Conservation (phyloP, 306 rosid species). For the Gastrolobium villosum region DNA sequence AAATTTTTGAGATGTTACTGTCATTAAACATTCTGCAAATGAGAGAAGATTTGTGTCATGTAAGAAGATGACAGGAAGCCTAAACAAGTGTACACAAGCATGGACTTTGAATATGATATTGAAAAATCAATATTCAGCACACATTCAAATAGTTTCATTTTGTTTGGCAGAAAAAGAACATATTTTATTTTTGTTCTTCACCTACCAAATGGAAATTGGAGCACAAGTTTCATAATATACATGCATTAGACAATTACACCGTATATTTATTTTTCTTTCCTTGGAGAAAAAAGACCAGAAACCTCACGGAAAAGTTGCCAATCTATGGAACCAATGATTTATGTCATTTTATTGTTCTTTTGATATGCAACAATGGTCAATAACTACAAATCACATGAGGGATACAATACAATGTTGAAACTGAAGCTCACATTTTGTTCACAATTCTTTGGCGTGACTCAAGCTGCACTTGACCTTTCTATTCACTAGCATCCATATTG, state of each 20-base stretch:
- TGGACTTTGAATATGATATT: neutral
- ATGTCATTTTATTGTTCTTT: neutral
- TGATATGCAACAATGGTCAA: neutral
- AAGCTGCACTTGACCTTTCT: constrained; percentile 54
- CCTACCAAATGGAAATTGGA: constrained; percentile 22
- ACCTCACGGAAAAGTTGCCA: neutral
- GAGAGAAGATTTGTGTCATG: constrained; percentile 6
- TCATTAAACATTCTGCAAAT: constrained; percentile 28
- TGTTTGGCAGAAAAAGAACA: constrained; percentile 20
- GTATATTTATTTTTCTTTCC: neutral
- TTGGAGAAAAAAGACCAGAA: neutral
- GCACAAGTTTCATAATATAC: constrained; percentile 14
- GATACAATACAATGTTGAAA: constrained; percentile 21
- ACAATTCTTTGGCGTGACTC: constrained; percentile 68
- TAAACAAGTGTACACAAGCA: too few relatives aligned
- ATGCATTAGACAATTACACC: neutral
- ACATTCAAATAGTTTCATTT: constrained; percentile 3
- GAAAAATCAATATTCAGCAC: constrained; percentile 3
- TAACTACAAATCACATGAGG: constrained; percentile 18
- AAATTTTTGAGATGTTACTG: neutral
- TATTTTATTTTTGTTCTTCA: neutral
- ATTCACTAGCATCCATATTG: constrained; percentile 55
- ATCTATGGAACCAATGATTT: constrained; percentile 3
- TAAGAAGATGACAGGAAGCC: neutral
- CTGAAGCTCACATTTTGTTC: constrained; percentile 58